Evolutionary conservation across 2,329 filamentous ascomycete genomes (phyloP).

Genomic region (Exophiala spinifera): DNA sequence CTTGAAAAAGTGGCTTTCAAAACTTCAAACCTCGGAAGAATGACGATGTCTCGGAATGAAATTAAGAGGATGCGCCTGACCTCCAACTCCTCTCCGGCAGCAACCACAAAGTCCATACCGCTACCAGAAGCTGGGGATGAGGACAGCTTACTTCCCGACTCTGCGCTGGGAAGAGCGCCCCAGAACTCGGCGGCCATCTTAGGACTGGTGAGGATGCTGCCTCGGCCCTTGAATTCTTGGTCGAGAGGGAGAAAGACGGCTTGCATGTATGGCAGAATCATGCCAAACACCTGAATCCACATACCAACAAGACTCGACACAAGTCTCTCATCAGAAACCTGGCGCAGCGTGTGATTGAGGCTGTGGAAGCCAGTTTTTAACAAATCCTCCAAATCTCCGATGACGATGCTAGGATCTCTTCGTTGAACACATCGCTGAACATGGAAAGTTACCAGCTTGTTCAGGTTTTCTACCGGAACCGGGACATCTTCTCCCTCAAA

Average conservation of each 20-base stretch:
- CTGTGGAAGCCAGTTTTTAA: constrained; percentile 74
- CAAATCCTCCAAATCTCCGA: constrained; percentile 62
- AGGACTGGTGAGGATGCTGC: constrained; percentile 70
- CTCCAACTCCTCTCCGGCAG: constrained; percentile 65
- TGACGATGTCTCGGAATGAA: constrained; percentile 82
- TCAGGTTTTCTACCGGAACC: constrained; percentile 64
- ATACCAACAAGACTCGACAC: constrained; percentile 87
- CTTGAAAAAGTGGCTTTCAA: constrained; percentile 88
- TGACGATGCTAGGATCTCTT: constrained; percentile 55
- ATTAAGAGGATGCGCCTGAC: constrained; percentile 85
- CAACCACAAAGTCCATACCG: constrained; percentile 30
- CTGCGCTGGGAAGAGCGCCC: constrained; percentile 63
- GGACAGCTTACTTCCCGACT: constrained; percentile 33
- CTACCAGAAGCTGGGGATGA: constrained; percentile 28
- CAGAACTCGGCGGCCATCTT: constrained; percentile 82
- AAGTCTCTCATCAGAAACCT: constrained; percentile 79
- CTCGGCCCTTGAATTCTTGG: constrained; percentile 83
- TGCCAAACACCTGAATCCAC: constrained; percentile 90
- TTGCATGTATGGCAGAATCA: constrained; percentile 87
- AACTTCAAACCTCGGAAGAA: constrained; percentile 82
- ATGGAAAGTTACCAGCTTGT: constrained; percentile 60
- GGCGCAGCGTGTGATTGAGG: constrained; percentile 76
- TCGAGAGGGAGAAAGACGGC: constrained; percentile 92
- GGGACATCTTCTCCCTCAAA: constrained; percentile 64
- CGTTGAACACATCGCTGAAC: constrained; percentile 62